phyloP scores from a whole-genome alignment of 345 rosid species.

The Populus simonii region DNA sequence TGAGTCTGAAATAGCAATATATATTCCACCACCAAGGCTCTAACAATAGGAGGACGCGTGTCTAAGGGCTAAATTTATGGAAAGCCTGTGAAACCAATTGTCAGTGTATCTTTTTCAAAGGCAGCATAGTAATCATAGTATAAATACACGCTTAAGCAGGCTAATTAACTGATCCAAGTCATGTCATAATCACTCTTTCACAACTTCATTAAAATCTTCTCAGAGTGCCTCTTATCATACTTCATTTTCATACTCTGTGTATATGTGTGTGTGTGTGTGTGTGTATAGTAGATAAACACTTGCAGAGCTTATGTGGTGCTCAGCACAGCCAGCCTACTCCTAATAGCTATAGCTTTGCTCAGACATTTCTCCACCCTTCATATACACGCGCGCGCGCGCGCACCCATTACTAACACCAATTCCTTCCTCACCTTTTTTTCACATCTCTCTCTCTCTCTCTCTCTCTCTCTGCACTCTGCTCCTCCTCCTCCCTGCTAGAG shows the following conservation, averaged over 20 bases:
- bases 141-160: conserved; percentile 14
- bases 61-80: background rate
- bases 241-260: background rate
- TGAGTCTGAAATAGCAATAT: too few relatives aligned
- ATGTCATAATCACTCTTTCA: background rate
- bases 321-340: background rate
- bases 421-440: background rate
- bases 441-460: background rate
- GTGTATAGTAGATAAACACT: background rate
- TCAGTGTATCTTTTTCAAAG: too few relatives aligned
- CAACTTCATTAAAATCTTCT: too few relatives aligned
- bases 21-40: too few relatives aligned
- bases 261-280: too few relatives aligned
- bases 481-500: background rate
- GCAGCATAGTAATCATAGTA: background rate
- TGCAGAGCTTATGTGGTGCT: background rate
- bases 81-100: background rate
- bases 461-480: background rate
- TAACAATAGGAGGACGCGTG: background rate
- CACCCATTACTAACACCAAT: too few relatives aligned
- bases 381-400: too few relatives aligned
- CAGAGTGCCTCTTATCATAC: conserved; percentile 1
- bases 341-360: background rate
- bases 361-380: background rate
- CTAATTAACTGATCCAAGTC: background rate